phyloP scores from a whole-genome alignment of 257 asterid genomes.

The Solanum chilense region DNA sequence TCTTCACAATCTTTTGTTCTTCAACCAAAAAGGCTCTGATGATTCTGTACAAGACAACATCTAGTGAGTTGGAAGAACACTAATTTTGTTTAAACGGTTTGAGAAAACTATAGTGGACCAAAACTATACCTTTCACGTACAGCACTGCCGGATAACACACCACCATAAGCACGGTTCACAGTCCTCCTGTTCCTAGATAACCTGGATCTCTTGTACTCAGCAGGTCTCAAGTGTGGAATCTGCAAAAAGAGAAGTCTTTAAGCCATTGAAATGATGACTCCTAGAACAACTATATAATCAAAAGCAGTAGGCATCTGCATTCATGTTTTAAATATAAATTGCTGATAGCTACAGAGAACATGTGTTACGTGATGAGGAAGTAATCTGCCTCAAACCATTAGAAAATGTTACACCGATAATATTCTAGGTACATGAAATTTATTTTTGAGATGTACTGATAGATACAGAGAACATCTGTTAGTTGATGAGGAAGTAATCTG shows the following conservation, averaged over 20 bases:
- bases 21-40: constrained; percentile 72
- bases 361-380: neutral
- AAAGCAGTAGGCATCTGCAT: neutral
- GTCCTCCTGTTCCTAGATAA: constrained; percentile 62
- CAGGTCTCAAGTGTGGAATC: constrained; percentile 84
- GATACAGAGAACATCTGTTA: neutral
- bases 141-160: constrained; percentile 65
- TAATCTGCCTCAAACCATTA: neutral
- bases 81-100: neutral
- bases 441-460: neutral
- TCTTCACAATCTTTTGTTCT: constrained; percentile 74
- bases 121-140: constrained; percentile 56
- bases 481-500: neutral
- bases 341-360: neutral
- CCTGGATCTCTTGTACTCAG: constrained; percentile 72
- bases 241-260: neutral
- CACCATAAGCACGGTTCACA: constrained; percentile 74
- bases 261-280: neutral
- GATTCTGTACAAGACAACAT: constrained; percentile 26
- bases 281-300: neutral
- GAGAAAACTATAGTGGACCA: neutral
- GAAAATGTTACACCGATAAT: neutral
- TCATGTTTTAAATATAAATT: neutral
- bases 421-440: neutral
- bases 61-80: neutral